Base-by-base conservation (phyloP, 2,329 filamentous ascomycete genomes). In the Pseudogymnoascus sp. region DNA sequence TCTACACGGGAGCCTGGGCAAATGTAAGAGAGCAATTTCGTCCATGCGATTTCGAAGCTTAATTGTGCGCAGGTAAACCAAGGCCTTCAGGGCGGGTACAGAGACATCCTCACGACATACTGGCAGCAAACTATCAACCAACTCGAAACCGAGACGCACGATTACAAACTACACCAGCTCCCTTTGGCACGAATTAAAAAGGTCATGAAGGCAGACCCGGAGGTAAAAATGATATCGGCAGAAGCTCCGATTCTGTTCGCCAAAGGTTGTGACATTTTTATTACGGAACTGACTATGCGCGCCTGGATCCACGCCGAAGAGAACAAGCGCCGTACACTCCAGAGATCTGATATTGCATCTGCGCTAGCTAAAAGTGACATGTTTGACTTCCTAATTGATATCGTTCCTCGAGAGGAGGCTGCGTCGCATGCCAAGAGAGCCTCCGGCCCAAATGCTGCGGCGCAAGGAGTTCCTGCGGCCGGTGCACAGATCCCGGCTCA, bases 331-430 rank as follows among this genome's bases (percentile, higher is more conserved):
- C 87, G 95, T 47, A 99, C 95, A 1, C 81, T 99, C 42, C 95
- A 99, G 77, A 87, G 95, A 61, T 96, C 91, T 64, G 95, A 99
- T 73, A 99, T 99, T 74, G 95, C 95, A 21, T 96, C 92, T 10
- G 95, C 95, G 13, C 82, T 99, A 23, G 90, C 91, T 65, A 99
- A 99, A 78, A 97, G 92, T 21, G 95, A 99, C 79, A 99, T 99
- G 95, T 99, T 99, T 76, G 95, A 99, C 78, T 99, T 99, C 78
- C 82, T 99, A 65, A 99, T 99, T 74, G 95, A 99, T 74, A 99
- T 99, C 66, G 95, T 99, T 5, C 95, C 95, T 3, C 88, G 95
- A 62, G 95, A 99, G 76, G 95, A 99, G 76, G 92, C 93, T 36
- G 84, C 90, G 9, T 87, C 89, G 21, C 91, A 93, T 74, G 85